Percentiles rank a stretch among this genome's conserved stretches.
These are phyloP conservation scores for Penicillium aurantiogriseum DNA, from an alignment of 2,329 filamentous ascomycete genomes.

Conservation along the genomic window DNA sequence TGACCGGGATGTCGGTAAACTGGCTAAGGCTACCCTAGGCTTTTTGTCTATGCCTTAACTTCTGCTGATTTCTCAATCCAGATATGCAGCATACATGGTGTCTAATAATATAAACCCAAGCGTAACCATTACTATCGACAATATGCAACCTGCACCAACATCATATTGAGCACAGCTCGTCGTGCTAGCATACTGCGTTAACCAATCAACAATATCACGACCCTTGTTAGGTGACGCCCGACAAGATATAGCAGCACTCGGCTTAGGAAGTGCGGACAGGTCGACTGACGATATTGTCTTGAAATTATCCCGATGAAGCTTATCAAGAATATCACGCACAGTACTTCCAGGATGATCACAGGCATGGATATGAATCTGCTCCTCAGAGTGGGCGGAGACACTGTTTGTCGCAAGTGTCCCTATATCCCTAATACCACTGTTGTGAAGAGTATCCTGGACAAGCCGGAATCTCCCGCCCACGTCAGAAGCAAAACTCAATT, in stretches of 20 bases:
- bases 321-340: background rate
- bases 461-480: background rate
- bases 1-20: slow-evolving; percentile 46
- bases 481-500: background rate
- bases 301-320: background rate
- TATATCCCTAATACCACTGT: background rate
- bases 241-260: slow-evolving; percentile 2
- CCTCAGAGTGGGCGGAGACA: slow-evolving; percentile 2
- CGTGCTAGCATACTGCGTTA: background rate
- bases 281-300: background rate
- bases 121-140: background rate
- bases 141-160: slow-evolving; percentile 2
- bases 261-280: background rate
- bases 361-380: slow-evolving; percentile 7
- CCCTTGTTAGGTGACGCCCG: background rate
- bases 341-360: background rate
- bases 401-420: slow-evolving; percentile 3
- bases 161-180: background rate
- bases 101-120: background rate
- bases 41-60: background rate
- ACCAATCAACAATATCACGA: background rate
- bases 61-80: slow-evolving; percentile 14
- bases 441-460: background rate
- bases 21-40: slow-evolving; percentile 42
- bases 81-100: slow-evolving; percentile 27